Conservation (phyloP, 2,329 filamentous ascomycete species). For the Tolypocladium paradoxum region DNA sequence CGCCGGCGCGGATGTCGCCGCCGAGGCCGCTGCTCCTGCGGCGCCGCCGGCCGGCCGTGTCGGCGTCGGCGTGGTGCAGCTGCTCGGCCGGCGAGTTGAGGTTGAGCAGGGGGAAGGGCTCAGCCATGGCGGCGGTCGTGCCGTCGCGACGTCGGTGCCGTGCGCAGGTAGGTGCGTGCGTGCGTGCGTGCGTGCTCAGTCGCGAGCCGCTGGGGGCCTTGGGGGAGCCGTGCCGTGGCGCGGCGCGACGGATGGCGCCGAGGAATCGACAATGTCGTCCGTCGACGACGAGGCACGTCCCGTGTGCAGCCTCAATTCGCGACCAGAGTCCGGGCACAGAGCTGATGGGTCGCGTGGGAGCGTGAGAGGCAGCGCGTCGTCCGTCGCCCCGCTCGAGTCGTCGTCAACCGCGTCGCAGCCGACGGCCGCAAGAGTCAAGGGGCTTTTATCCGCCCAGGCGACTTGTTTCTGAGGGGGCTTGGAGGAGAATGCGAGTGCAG, state of each 20-base stretch:
- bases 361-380: too few species aligned
- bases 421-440: not conserved
- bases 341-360: too few species aligned
- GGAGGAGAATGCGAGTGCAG: too few species aligned
- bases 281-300: too few species aligned
- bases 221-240: not conserved
- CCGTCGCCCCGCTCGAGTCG: too few species aligned
- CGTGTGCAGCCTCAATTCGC: too few species aligned
- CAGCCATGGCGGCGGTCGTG: conserved; percentile 28
- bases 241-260: not conserved
- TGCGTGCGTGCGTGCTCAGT: not conserved
- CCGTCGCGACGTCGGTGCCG: not conserved
- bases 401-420: not conserved
- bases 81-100: conserved; percentile 39
- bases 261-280: too few species aligned
- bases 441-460: not conserved
- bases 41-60: conserved; percentile 32
- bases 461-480: not conserved
- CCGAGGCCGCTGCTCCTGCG: conserved; percentile 47
- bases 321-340: too few species aligned
- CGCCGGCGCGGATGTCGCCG: conserved; percentile 41
- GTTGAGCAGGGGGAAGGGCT: conserved; percentile 47
- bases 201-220: not conserved
- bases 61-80: conserved; percentile 28
- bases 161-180: too few species aligned